Conservation (phyloP, 345 rosid species). For the Durio zibethinus region DNA sequence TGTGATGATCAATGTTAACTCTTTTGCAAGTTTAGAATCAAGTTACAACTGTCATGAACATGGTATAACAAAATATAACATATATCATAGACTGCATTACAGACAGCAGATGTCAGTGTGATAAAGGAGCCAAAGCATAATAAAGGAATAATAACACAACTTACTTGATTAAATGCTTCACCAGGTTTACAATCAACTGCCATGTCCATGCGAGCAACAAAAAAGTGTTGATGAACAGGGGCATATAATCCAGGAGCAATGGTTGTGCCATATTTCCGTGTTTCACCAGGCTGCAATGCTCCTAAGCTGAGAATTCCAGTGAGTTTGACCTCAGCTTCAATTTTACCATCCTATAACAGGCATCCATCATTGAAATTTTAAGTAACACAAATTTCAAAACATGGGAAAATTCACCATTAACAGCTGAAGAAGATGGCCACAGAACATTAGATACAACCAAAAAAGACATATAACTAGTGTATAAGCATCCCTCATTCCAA, state of each 20-base stretch:
- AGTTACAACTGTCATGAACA: not conserved
- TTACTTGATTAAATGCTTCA: conserved; percentile 63
- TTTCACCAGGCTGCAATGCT: conserved; percentile 66
- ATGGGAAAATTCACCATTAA: not conserved
- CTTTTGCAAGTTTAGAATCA: not conserved
- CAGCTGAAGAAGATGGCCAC: not conserved
- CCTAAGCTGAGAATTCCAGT: conserved; percentile 73
- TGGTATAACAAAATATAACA: not conserved
- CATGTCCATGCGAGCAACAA: conserved; percentile 76
- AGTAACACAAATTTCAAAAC: not conserved
- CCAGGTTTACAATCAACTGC: conserved; percentile 73
- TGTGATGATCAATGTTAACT: not conserved
- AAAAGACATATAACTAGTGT: not conserved
- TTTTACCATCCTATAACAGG: conserved; percentile 54
- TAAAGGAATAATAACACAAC: not conserved
- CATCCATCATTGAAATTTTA: conserved; percentile 4
- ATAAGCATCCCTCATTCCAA: not conserved
- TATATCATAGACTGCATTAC: not conserved
- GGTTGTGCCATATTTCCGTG: conserved; percentile 62
- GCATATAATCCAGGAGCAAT: conserved; percentile 76
- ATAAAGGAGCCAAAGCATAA: not conserved
- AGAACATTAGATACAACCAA: not conserved
- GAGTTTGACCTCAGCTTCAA: conserved; percentile 74
- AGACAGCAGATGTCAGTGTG: not conserved
- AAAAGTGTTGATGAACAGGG: conserved; percentile 77